phyloP scores from a whole-genome alignment of 1,284 basidiomycete species.

The Leccinum subrobustum region DNA sequence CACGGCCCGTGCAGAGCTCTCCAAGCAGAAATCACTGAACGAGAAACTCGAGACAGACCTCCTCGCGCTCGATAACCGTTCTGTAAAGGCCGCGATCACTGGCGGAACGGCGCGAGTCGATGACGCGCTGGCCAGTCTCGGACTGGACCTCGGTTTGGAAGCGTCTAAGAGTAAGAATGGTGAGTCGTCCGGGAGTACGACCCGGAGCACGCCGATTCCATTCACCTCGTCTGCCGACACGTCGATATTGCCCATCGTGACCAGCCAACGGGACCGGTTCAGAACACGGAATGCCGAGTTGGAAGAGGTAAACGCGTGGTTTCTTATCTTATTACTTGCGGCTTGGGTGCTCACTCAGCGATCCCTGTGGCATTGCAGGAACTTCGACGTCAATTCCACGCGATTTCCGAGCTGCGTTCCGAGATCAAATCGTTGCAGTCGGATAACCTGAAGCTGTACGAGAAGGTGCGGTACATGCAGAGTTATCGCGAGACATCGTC shows the following conservation, averaged over 20 bases:
- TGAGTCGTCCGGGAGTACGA: constrained; percentile 32
- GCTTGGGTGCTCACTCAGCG: constrained; percentile 1
- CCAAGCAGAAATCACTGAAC: constrained; percentile 77
- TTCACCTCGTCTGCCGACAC: constrained; percentile 79
- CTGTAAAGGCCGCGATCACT: constrained; percentile 22
- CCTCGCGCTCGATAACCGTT: constrained; percentile 66
- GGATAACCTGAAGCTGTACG: constrained; percentile 94
- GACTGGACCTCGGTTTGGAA: constrained; percentile 45
- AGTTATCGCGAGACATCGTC: constrained; percentile 79
- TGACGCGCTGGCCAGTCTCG: constrained; percentile 69
- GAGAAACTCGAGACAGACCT: constrained; percentile 93
- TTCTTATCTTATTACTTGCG: neutral
- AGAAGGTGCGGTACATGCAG: constrained; percentile 96
- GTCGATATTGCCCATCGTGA: constrained; percentile 94
- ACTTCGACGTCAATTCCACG: constrained; percentile 90
- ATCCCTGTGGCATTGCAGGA: constrained; percentile 51
- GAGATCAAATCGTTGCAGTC: constrained; percentile 88
- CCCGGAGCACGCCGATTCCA: constrained; percentile 60
- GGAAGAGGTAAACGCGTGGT: constrained; percentile 43
- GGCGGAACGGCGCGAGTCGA: constrained; percentile 27
- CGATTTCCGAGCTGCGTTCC: constrained; percentile 84
- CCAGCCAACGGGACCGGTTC: constrained; percentile 94
- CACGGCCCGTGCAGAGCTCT: constrained; percentile 63
- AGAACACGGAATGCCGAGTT: constrained; percentile 93
- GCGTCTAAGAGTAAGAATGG: constrained; percentile 14